phyloP scores from a whole-genome alignment of 306 rosid species.

The Inga leiocalycina region DNA sequence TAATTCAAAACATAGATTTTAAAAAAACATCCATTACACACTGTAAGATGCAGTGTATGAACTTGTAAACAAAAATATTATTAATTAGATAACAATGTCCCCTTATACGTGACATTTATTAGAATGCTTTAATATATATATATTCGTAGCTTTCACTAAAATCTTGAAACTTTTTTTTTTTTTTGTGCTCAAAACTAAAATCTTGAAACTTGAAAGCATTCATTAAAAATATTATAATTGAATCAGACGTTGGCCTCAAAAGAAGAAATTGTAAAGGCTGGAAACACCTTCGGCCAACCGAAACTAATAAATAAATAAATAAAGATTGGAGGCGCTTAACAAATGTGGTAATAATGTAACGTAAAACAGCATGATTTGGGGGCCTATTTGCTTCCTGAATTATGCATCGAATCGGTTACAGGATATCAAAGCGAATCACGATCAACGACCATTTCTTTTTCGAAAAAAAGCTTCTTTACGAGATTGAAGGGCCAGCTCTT shows the following conservation, averaged over 20 bases:
- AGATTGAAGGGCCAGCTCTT: background rate
- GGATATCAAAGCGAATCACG: background rate
- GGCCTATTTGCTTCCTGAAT: background rate
- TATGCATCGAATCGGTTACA: slow-evolving; percentile 6
- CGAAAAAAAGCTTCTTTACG: background rate
- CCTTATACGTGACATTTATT: too few relatives aligned
- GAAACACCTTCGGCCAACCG: background rate
- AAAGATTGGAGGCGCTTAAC: background rate
- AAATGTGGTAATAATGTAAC: slow-evolving; percentile 13
- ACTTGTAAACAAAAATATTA: background rate
- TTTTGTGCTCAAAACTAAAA: background rate
- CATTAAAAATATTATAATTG: background rate
- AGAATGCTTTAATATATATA: too few relatives aligned
- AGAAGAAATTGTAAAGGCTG: background rate
- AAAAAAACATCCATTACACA: too few relatives aligned
- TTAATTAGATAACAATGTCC: background rate
- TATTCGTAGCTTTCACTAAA: background rate
- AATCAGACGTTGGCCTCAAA: background rate
- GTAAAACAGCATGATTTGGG: background rate
- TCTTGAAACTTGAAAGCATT: background rate
- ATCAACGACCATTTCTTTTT: background rate
- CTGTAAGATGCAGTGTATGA: too few relatives aligned
- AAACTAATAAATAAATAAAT: background rate
- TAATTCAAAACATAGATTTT: too few relatives aligned
- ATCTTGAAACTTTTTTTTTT: background rate